These are phyloP conservation scores for Penicillium sp. DNA, from an alignment of 2,329 filamentous ascomycete species.

Conservation along the genomic window DNA sequence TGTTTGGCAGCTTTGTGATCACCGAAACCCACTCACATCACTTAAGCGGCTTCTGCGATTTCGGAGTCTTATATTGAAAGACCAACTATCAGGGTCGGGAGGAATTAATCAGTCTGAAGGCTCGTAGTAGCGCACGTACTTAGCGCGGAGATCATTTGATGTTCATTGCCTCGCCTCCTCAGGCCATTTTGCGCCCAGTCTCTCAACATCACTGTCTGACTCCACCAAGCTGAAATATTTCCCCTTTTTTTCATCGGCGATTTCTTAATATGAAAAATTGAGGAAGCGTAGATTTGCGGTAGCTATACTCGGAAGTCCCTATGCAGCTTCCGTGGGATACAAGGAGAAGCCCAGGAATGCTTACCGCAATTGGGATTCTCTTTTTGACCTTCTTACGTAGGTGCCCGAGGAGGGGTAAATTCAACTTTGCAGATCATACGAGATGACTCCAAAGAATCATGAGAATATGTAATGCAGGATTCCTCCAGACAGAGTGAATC, in stretches of 20 bases:
- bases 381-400: slow-evolving; percentile 20
- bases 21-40: slow-evolving; percentile 23
- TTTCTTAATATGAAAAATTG: slow-evolving; percentile 1
- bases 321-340: slow-evolving; percentile 7
- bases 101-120: slow-evolving; percentile 1
- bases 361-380: slow-evolving; percentile 5
- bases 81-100: not conserved
- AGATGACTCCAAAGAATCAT: slow-evolving; percentile 23
- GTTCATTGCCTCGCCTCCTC: slow-evolving; percentile 1
- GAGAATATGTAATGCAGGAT: slow-evolving; percentile 8
- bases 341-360: slow-evolving; percentile 13
- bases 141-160: slow-evolving; percentile 4
- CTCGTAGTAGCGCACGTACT: slow-evolving; percentile 4
- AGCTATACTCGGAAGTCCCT: not conserved
- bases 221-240: slow-evolving; percentile 5
- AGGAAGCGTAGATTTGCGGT: slow-evolving; percentile 9
- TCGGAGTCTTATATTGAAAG: not conserved
- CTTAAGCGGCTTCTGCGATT: slow-evolving; percentile 14
- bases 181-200: slow-evolving; percentile 6
- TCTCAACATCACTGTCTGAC: slow-evolving; percentile 6
- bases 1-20: slow-evolving; percentile 21
- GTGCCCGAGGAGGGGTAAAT: slow-evolving; percentile 28
- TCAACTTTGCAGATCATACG: slow-evolving; percentile 26
- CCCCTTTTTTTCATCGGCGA: slow-evolving; percentile 4
- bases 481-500: not conserved